Base-by-base conservation (phyloP, 306 rosid species). In the Crotalaria pallida region DNA sequence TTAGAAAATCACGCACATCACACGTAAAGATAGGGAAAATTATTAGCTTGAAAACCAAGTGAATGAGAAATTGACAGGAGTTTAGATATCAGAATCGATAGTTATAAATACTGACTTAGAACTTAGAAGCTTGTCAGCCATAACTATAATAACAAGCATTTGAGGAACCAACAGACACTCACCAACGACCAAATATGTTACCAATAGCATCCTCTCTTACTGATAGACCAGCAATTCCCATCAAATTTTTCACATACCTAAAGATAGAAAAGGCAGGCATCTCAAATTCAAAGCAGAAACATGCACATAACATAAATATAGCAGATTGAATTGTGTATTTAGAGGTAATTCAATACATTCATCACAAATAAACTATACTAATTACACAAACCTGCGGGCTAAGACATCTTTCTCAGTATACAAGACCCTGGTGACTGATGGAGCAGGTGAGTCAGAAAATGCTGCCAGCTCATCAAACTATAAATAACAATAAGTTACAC, bases 131-230 rank as follows among this genome's bases (percentile, higher is more conserved):
- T 51, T 3, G 13, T 51, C 47, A 33, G 6, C 24, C 27, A 11
- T 19, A 33, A 70, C 26, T 70, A 29, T 50, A 40, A 44, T 60
- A 21, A 29, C 52, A 43, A 45, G 17, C 19, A 6, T 13, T 33
- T 19, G 52, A 73, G 44, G 47, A 76, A 60, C 19, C 65, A 57
- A 5, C 29, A n/a, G 5, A 41, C 63, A 85, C 96, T 85, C 75
- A 90, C 97, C 96, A 94, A 31, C 88, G 86, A 49, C 97, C 97
- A 72, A 90, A 94, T 62, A 94, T 87, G 88, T 94, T 94, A 56
- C 98, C 98, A 50, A 90, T 90, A 18, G 97, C 89, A 67, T 94
- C 98, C 87, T 94, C 98, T 80, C 97, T 84, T 24, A 94, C 96
- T 22, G 85, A 88, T 27, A 94, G 83, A 57, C 97, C 96, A 79